phyloP scores from a whole-genome alignment of 768 basidiomycete genomes.

The Asterophora parasitica region DNA sequence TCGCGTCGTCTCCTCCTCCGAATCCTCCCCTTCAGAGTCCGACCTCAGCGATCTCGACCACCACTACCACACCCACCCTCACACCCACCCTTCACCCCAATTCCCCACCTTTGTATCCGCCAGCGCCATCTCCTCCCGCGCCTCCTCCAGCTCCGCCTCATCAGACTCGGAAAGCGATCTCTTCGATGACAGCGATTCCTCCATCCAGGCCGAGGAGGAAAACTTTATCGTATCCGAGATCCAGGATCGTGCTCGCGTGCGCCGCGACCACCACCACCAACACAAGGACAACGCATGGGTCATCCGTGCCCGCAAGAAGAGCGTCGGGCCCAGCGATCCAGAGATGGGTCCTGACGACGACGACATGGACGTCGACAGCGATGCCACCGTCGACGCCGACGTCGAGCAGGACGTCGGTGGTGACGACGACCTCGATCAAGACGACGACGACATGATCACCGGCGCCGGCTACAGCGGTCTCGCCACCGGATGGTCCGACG shows the following conservation, averaged over 20 bases:
- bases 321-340: constrained; percentile 58
- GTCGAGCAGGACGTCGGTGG: constrained; percentile 44
- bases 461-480: constrained; percentile 52
- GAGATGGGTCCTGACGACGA: constrained; percentile 60
- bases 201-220: constrained; percentile 59
- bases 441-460: constrained; percentile 37
- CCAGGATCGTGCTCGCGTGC: constrained; percentile 47
- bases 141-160: constrained; percentile 37
- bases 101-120: constrained; percentile 72
- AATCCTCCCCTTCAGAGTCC: constrained; percentile 28
- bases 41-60: constrained; percentile 35
- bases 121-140: constrained; percentile 46
- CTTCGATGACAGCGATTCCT: constrained; percentile 49
- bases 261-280: constrained; percentile 46
- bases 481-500: constrained; percentile 68
- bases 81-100: constrained; percentile 29
- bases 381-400: constrained; percentile 57
- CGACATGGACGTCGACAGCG: constrained; percentile 61
- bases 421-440: constrained; percentile 34
- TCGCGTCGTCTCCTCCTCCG: constrained; percentile 23
- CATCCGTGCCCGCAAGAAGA: constrained; percentile 63
- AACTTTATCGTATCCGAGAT: constrained; percentile 48
- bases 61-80: constrained; percentile 24
- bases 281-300: constrained; percentile 57
- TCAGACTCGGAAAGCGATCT: constrained; percentile 19